phyloP scores from a whole-genome alignment of 2,329 filamentous ascomycete species.

The Dothidotthia symphoricarpi region DNA sequence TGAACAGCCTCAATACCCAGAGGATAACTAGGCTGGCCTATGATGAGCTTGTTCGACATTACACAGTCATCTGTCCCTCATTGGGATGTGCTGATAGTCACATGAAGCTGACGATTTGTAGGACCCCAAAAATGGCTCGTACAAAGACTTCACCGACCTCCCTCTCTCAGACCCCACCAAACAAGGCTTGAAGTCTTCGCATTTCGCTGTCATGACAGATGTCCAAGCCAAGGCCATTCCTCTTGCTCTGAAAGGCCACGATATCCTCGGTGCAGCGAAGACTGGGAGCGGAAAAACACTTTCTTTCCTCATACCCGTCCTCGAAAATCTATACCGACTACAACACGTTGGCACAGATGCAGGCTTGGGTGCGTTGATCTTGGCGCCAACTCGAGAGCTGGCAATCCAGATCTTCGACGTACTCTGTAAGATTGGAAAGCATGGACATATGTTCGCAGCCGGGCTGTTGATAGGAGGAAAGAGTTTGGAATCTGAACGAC shows the following conservation, averaged over 20 bases:
- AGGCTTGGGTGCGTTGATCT: constrained; percentile 85
- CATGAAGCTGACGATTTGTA: constrained; percentile 32
- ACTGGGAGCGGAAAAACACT: constrained; percentile 95
- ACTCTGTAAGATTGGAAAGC: constrained; percentile 80
- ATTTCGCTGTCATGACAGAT: constrained; percentile 88
- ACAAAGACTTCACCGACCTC: constrained; percentile 74
- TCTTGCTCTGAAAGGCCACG: constrained; percentile 76
- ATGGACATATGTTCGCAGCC: constrained; percentile 82
- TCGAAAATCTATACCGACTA: constrained; percentile 86
- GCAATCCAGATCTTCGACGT: constrained; percentile 98
- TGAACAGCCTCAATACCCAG: too few relatives aligned
- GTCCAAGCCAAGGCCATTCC: constrained; percentile 90
- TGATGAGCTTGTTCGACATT: too few relatives aligned
- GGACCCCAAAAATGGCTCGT: constrained; percentile 60
- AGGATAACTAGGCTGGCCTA: too few relatives aligned
- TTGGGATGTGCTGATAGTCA: too few relatives aligned
- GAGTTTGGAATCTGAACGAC: constrained; percentile 81
- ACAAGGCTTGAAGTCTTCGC: constrained; percentile 75
- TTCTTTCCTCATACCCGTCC: constrained; percentile 84
- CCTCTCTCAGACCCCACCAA: constrained; percentile 81
- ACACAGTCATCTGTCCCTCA: too few relatives aligned
- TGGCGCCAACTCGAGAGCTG: constrained; percentile 90
- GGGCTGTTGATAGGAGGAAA: constrained; percentile 93
- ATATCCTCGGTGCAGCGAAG: constrained; percentile 92
- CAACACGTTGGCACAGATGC: constrained; percentile 85